Conservation (phyloP, 73 alveolate species). For the Tetrahymena borealis region DNA sequence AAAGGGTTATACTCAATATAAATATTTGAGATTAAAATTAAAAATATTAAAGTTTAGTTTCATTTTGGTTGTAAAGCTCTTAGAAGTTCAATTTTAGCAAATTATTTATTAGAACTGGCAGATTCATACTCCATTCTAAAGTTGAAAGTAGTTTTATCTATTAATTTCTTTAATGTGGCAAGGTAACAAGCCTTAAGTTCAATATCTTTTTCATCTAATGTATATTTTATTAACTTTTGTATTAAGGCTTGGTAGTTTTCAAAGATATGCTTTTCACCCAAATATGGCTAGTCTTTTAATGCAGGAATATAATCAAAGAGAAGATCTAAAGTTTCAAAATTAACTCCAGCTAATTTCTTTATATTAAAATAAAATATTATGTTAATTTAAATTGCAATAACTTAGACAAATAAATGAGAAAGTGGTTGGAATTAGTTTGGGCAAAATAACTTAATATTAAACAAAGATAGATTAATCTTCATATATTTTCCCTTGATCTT, state of each 20-base stretch:
- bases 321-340: background rate
- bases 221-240: background rate
- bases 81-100: background rate
- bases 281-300: background rate
- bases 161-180: background rate
- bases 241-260: background rate
- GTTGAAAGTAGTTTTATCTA: background rate
- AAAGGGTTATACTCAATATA: too few relatives aligned
- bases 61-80: background rate
- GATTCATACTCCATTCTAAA: background rate
- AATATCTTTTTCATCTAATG: background rate
- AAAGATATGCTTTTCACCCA: background rate
- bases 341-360: background rate
- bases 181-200: background rate
- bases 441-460: too few relatives aligned
- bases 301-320: background rate
- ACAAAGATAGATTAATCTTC: too few relatives aligned
- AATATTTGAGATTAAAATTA: too few relatives aligned
- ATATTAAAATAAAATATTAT: too few relatives aligned
- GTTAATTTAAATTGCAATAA: too few relatives aligned
- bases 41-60: too few relatives aligned
- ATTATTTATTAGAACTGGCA: background rate
- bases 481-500: too few relatives aligned
- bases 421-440: too few relatives aligned
- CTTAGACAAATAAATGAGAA: too few relatives aligned